Base-by-base conservation (phyloP, 306 rosid species). In the Arachis stenosperma region DNA sequence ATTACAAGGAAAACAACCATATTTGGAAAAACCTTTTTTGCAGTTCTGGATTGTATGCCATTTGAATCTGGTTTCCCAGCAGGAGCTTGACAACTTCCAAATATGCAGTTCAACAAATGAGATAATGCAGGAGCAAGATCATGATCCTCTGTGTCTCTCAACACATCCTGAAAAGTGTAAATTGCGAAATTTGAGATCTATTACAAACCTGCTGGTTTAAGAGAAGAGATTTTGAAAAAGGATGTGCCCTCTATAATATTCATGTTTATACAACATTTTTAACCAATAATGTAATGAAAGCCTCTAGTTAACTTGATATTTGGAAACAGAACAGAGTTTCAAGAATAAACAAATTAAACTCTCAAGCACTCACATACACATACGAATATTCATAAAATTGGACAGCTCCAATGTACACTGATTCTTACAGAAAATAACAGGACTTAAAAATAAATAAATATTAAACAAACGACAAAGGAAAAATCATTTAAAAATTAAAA, bases 131-230 rank as follows among this genome's bases (percentile, higher is more conserved):
- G 83, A 48, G 93, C 97, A 68, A 88, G 75, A 75, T 92, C 97
- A 81, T 89, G 96, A 81, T 92, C 92, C 50, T 88, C 90, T 0
- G 89, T 86, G 48, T 88, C 93, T 83, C 97, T 89, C 73, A 92
- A 78, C 70, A 84, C 79, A 84, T 89, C 97, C 97, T 92, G 85
- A 71, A 70, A 15, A 56, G 55, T 52, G 27, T 65, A 50, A 48
- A 64, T 60, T 67, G 42, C 52, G 37, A 61, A 61, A 67, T 57
- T 52, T 22, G 17, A 62, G 37, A 33, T 33, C 37, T 4, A 33
- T 4, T 33, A 33, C 4, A 33, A 33, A 33, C 3, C 3, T 33
- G 37, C 37, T 33, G 79, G 66, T 67, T 53, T 36, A 55, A 43
- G 33, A 41, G 29, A 52, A 27, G 22, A 27, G 47, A 64, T 6